Evolutionary conservation across 768 basidiomycete species (phyloP).

Genomic region (Pleurotus citrinopileatus): DNA sequence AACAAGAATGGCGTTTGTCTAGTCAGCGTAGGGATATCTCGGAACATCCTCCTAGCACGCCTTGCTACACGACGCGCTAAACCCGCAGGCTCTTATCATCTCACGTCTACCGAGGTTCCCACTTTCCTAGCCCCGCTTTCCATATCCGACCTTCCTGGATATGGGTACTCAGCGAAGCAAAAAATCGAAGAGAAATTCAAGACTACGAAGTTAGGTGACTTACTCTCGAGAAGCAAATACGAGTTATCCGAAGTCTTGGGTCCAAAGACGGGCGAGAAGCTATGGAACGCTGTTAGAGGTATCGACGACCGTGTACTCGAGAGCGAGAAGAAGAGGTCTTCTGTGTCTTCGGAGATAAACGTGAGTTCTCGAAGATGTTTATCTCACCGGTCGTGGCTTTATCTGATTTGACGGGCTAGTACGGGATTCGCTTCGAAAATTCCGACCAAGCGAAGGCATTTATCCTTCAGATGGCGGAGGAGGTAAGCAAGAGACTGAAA

Average conservation of each 20-base stretch:
- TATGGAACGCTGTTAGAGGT: slow-evolving; percentile 83
- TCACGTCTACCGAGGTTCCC: slow-evolving; percentile 50
- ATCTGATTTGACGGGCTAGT: slow-evolving; percentile 43
- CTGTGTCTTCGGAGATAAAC: slow-evolving; percentile 93
- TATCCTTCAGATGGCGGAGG: slow-evolving; percentile 70
- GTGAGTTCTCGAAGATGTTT: slow-evolving; percentile 43
- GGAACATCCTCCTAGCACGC: slow-evolving; percentile 91
- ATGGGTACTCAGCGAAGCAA: slow-evolving; percentile 71
- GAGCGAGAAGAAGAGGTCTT: slow-evolving; percentile 83
- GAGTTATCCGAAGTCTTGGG: slow-evolving; percentile 74
- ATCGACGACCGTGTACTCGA: slow-evolving; percentile 79
- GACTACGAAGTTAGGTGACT: slow-evolving; percentile 64
- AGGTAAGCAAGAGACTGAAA: slow-evolving; percentile 72
- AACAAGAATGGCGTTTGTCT: too few relatives aligned
- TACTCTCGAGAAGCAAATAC: slow-evolving; percentile 60
- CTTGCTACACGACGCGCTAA: slow-evolving; percentile 91
- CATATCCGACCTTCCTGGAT: slow-evolving; percentile 83
- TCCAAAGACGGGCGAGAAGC: slow-evolving; percentile 74
- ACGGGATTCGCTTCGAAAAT: slow-evolving; percentile 90
- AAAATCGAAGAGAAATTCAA: slow-evolving; percentile 84
- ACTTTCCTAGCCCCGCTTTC: slow-evolving; percentile 63
- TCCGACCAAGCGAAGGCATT: slow-evolving; percentile 81
- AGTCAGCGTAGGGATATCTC: slow-evolving; percentile 92
- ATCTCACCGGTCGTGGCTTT: slow-evolving; percentile 6
- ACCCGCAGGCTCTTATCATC: slow-evolving; percentile 83